Base-by-base conservation (phyloP, 106 monocot genomes). In the Allium cepa region DNA sequence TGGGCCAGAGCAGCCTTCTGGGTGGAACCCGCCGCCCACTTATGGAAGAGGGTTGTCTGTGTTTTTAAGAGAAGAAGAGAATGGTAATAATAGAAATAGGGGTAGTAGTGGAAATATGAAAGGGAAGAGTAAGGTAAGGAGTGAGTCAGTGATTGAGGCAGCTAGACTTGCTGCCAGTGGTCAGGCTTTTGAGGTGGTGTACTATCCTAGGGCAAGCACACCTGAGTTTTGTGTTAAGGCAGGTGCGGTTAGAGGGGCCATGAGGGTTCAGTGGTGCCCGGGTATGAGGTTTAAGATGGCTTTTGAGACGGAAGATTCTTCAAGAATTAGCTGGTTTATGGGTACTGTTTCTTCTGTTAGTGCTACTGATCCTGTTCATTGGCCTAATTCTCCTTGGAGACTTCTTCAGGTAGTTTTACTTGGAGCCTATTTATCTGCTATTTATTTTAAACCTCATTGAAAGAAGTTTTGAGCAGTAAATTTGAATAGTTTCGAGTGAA, bases 211-310 rank as follows among this genome's bases (percentile, higher is more conserved):
- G 51, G 75, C 85, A 2, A 81, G 86, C 64, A 82, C 86, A 8
- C 86, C 86, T 1, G 86, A 86, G 68, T 86, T 86, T 51, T 82
- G 79, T 47, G 86, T 86, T 27, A 82, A 77, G 64, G 82, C 86
- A 4, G 70, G 73, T 1, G 27, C 74, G 7, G 82, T 86, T 50
- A 82, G 77, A 51, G 71, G 71, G 8, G 82, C 86, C 0, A 77
- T 82, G 82, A 82, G 79, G 71, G 74, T 74, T 47, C 70, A 75
- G 27, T 86, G 86, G 86, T 82, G 77, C 49, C 72, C 86, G 0
- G 86, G 86, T 4, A 86, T 86, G 86, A 74, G 86, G 59, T 86
- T 85, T 70, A 85, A 85, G 81, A 85, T 85, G 85, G 78, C 81
- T 26, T 85, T 85, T 66, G 85, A 85, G 27, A 81, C 85, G 8